Evolutionary conservation across 495 filamentous ascomycete species (phyloP).

Genomic region (Xylaria flabelliformis): DNA sequence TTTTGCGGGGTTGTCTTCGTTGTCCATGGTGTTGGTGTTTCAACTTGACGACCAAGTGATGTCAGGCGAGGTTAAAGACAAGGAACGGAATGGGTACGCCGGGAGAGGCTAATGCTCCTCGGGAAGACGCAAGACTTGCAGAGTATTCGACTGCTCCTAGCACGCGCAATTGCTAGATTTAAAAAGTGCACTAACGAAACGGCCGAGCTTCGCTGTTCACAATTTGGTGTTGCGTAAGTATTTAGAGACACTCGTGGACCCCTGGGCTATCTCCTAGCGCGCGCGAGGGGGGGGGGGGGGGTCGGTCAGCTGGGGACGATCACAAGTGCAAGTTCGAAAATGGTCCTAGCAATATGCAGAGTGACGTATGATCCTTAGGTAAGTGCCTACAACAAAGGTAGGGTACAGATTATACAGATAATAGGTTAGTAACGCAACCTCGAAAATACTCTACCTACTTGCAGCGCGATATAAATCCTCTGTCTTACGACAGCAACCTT

Average conservation of each 20-base stretch:
- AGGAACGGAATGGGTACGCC: background rate
- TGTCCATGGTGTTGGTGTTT: conserved; percentile 41
- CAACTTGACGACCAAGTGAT: background rate
- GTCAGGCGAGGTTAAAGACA: background rate
- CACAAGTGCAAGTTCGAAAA: background rate
- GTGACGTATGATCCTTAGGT: background rate
- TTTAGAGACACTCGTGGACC: background rate
- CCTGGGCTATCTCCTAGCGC: background rate
- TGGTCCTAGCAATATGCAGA: background rate
- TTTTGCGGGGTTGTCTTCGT: conserved; percentile 40
- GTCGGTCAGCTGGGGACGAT: background rate
- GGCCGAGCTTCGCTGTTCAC: background rate
- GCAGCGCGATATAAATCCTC: conserved; percentile 1
- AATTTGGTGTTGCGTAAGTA: background rate
- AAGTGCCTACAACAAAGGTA: too few species aligned
- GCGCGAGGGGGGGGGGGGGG: background rate
- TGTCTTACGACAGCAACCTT: background rate
- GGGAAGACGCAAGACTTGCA: background rate
- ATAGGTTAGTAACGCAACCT: background rate
- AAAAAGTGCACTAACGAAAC: background rate
- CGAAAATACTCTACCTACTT: background rate
- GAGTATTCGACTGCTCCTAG: background rate
- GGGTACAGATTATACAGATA: too few species aligned
- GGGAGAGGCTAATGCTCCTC: background rate
- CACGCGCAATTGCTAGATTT: background rate